These are phyloP conservation scores for Neolecta irregularis DNA, from an alignment of 1,139 yeast species.

Conservation along the genomic window DNA sequence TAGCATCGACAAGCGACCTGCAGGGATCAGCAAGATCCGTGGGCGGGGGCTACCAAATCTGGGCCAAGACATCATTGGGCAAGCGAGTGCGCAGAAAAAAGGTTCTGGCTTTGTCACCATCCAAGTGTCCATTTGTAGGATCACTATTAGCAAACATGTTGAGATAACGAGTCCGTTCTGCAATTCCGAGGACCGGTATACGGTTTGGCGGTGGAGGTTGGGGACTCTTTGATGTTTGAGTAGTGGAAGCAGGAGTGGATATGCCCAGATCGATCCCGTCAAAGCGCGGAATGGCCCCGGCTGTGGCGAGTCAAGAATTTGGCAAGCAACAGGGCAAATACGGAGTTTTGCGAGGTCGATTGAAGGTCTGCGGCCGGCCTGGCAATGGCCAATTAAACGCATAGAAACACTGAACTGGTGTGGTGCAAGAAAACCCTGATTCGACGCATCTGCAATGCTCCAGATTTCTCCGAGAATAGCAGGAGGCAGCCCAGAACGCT, in stretches of 20 bases:
- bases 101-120: slow-evolving; percentile 65
- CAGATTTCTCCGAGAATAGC: slow-evolving; percentile 74
- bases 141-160: slow-evolving; percentile 9
- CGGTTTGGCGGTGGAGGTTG: slow-evolving; percentile 16
- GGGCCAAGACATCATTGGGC: slow-evolving; percentile 61
- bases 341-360: slow-evolving; percentile 25
- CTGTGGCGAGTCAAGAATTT: slow-evolving; percentile 25
- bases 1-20: slow-evolving; percentile 53
- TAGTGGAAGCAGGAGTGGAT: slow-evolving; percentile 8
- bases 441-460: slow-evolving; percentile 77
- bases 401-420: slow-evolving; percentile 72
- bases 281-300: slow-evolving; percentile 35
- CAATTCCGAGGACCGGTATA: slow-evolving; percentile 11
- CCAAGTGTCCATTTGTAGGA: slow-evolving; percentile 37
- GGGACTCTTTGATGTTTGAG: slow-evolving; percentile 16
- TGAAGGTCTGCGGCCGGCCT: slow-evolving; percentile 47
- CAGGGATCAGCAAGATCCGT: neutral
- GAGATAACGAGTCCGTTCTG: slow-evolving; percentile 12
- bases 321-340: slow-evolving; percentile 5
- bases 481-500: slow-evolving; percentile 73
- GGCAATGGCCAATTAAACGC: slow-evolving; percentile 81
- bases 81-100: slow-evolving; percentile 79
- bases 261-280: slow-evolving; percentile 19
- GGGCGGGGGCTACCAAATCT: slow-evolving; percentile 43
- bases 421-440: slow-evolving; percentile 71